Conservation (phyloP, 176 grass and related monocot species). For the Cocos nucifera region DNA sequence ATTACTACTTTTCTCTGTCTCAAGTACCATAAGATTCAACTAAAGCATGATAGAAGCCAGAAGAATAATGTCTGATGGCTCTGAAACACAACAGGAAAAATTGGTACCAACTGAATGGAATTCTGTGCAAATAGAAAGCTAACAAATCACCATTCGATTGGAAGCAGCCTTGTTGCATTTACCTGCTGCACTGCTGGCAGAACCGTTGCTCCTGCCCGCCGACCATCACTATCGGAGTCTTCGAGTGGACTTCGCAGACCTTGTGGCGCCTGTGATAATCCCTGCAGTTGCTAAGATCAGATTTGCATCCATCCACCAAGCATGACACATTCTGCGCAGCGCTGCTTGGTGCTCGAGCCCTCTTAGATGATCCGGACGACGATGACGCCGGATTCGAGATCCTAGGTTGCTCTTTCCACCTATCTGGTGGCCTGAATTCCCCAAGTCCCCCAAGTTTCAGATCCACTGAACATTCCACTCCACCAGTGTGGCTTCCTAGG, state of each 20-base stretch:
- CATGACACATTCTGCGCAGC: neutral
- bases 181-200: constrained; percentile 97
- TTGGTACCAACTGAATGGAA: too few species aligned
- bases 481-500: constrained; percentile 4
- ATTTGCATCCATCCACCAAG: constrained; percentile 9
- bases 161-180: constrained; percentile 3
- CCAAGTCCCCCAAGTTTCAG: constrained; percentile 61
- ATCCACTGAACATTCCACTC: constrained; percentile 63
- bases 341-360: constrained; percentile 2
- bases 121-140: neutral
- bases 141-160: neutral
- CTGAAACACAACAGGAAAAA: too few species aligned
- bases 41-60: too few species aligned
- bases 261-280: constrained; percentile 19
- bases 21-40: too few species aligned
- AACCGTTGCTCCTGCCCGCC: constrained; percentile 51
- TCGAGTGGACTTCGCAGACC: constrained; percentile 14
- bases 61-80: too few species aligned
- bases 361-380: neutral
- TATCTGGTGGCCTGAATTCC: constrained; percentile 12
- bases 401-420: constrained; percentile 6
- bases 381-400: neutral
- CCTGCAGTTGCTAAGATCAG: constrained; percentile 10
- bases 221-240: constrained; percentile 8
- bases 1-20: too few species aligned